Evolutionary conservation across 1,284 basidiomycete species (phyloP), one percentile per base, ranked within the genome.

Genomic region (Hemileia vastatrix): DNA sequence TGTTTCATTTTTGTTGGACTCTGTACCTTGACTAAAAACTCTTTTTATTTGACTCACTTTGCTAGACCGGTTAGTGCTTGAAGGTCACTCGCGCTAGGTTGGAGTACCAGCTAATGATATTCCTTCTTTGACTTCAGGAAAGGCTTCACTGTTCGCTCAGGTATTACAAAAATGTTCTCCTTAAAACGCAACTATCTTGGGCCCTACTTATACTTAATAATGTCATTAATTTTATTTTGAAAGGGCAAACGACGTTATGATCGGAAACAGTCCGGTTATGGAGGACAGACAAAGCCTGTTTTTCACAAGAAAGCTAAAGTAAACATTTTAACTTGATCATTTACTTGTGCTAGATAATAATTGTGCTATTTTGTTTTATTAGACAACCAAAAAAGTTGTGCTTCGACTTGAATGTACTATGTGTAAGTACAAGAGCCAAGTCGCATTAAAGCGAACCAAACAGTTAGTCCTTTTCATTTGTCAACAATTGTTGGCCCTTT

Each of bases 171-270:
- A n/a, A n/a, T n/a, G n/a, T n/a, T n/a, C n/a, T n/a, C n/a, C n/a
- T n/a, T n/a, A n/a, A n/a, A n/a, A n/a, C n/a, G n/a, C n/a, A n/a
- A n/a, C n/a, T n/a, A n/a, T n/a, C n/a, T n/a, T n/a, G n/a, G n/a
- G n/a, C n/a, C n/a, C n/a, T n/a, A n/a, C n/a, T n/a, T n/a, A n/a
- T n/a, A n/a, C n/a, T n/a, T n/a, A n/a, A n/a, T n/a, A n/a, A n/a
- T n/a, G n/a, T n/a, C n/a, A n/a, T n/a, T n/a, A n/a, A n/a, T n/a
- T n/a, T n/a, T n/a, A n/a, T n/a, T n/a, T n/a, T n/a, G n/a, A 66
- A 92, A 99, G 82, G 95, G 94, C 81, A 98, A 99, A 86, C 90
- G 94, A 77, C 92, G 95, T 84, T 98, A 99, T 82, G 94, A 96
- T 83, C 70, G 72, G 75, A 96, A 95, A 83, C 92, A 95, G 80